Evolutionary conservation across 768 basidiomycete genomes (phyloP).

Genomic region (Cubamyces sp.): DNA sequence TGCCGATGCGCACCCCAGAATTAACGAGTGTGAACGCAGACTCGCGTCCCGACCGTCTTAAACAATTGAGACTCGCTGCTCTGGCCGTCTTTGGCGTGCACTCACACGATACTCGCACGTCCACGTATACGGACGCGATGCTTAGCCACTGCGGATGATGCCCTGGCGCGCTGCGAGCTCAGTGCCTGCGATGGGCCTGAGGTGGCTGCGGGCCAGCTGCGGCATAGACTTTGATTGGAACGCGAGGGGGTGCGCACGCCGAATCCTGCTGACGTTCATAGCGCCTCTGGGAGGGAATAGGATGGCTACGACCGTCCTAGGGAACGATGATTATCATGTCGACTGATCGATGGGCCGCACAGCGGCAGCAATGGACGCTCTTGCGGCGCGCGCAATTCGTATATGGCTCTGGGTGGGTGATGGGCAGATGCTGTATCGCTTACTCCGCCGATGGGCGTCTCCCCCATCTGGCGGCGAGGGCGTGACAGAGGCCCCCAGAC

Average conservation of each 20-base stretch:
- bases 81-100: neutral
- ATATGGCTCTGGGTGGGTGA: constrained; percentile 4
- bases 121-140: neutral
- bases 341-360: constrained; percentile 19
- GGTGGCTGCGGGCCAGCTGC: constrained; percentile 1
- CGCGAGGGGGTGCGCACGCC: neutral
- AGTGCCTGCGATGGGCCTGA: neutral
- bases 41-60: constrained; percentile 7
- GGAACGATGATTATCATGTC: constrained; percentile 21
- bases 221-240: constrained; percentile 20
- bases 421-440: constrained; percentile 16
- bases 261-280: constrained; percentile 1
- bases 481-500: constrained; percentile 27
- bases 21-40: constrained; percentile 23
- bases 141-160: neutral
- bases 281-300: neutral
- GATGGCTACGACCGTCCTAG: constrained; percentile 1
- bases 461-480: neutral
- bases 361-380: constrained; percentile 18
- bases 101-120: constrained; percentile 18
- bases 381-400: constrained; percentile 14
- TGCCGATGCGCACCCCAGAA: constrained; percentile 18
- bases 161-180: neutral
- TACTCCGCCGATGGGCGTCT: constrained; percentile 29
- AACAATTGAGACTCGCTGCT: constrained; percentile 8